Percentiles rank a stretch among this genome's conserved stretches.
Conservation (phyloP, 2,329 filamentous ascomycete genomes). For the Alternaria conjuncta region DNA sequence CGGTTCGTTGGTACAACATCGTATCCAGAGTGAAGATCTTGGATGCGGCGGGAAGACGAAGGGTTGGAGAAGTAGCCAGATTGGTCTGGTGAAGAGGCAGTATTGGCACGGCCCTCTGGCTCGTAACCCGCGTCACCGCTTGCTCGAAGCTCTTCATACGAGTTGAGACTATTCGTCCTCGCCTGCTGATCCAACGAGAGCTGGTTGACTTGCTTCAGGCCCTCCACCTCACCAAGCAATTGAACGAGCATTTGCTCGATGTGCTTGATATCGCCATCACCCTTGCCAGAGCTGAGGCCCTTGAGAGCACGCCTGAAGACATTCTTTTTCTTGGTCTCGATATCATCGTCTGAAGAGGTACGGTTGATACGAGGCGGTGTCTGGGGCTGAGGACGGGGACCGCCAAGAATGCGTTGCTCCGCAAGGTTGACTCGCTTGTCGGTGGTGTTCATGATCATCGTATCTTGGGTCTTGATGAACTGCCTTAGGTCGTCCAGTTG, state of each 20-base stretch:
- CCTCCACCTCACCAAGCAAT: conserved; percentile 89
- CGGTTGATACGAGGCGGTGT: conserved; percentile 63
- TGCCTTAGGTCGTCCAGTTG: conserved; percentile 96
- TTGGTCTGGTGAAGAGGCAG: conserved; percentile 74
- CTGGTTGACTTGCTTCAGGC: conserved; percentile 52
- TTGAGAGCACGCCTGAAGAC: conserved; percentile 95
- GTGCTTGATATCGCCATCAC: conserved; percentile 82
- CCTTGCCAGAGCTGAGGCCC: conserved; percentile 79
- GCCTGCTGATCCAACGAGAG: conserved; percentile 41
- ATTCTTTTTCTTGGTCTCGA: conserved; percentile 81
- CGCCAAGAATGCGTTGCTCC: conserved; percentile 80
- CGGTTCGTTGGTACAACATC: conserved; percentile 70
- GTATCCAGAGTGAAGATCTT: conserved; percentile 57
- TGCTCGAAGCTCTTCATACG: conserved; percentile 73
- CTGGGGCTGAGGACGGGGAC: conserved; percentile 76
- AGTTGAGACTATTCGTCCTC: conserved; percentile 62
- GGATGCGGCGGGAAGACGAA: conserved; percentile 53
- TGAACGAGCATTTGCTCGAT: conserved; percentile 78
- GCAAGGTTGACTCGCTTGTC: conserved; percentile 87
- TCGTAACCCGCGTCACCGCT: conserved; percentile 79
- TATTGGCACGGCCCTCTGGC: conserved; percentile 79
- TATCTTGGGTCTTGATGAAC: conserved; percentile 88
- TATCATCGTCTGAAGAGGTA: conserved; percentile 61
- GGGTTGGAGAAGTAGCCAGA: conserved; percentile 76
- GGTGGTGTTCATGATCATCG: conserved; percentile 84